These are phyloP conservation scores for Kwoniella dendrophila DNA, from an alignment of 768 basidiomycete species.

Conservation along the genomic window DNA sequence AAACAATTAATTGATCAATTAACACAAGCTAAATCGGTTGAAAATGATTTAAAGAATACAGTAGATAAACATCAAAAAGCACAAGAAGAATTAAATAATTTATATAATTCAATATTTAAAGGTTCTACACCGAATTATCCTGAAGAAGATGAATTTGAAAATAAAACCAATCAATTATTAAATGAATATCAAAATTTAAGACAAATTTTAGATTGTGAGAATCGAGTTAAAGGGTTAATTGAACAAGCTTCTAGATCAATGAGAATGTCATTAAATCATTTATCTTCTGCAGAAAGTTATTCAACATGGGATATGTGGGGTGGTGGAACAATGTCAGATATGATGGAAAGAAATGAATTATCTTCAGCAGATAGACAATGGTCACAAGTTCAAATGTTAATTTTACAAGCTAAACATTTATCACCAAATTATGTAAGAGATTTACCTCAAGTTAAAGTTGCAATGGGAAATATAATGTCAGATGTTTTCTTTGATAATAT, in stretches of 20 bases:
- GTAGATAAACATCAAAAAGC: constrained; percentile 4
- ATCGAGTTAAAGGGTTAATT: neutral
- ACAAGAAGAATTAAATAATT: constrained; percentile 1
- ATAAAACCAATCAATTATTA: neutral
- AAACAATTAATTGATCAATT: neutral
- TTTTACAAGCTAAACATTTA: constrained; percentile 2
- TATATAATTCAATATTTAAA: constrained; percentile 4
- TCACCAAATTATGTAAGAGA: neutral
- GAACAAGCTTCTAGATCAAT: neutral
- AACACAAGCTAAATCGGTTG: neutral
- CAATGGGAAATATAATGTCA: constrained; percentile 3
- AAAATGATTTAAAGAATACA: neutral
- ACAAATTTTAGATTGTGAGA: neutral
- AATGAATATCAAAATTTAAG: neutral
- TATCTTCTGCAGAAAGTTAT: neutral
- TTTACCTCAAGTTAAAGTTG: constrained; percentile 3
- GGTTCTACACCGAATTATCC: neutral
- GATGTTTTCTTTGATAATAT: constrained; percentile 12
- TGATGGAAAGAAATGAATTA: constrained; percentile 8
- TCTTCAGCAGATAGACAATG: constrained; percentile 1
- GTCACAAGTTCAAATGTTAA: constrained; percentile 3
- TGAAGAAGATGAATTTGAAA: neutral
- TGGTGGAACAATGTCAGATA: constrained; percentile 10
- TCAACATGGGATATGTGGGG: constrained; percentile 16
- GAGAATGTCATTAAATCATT: neutral